Percentiles rank a stretch among this genome's conserved stretches.
These are phyloP conservation scores for Galerina marginata DNA, from an alignment of 768 basidiomycete genomes.

Conservation along the genomic window DNA sequence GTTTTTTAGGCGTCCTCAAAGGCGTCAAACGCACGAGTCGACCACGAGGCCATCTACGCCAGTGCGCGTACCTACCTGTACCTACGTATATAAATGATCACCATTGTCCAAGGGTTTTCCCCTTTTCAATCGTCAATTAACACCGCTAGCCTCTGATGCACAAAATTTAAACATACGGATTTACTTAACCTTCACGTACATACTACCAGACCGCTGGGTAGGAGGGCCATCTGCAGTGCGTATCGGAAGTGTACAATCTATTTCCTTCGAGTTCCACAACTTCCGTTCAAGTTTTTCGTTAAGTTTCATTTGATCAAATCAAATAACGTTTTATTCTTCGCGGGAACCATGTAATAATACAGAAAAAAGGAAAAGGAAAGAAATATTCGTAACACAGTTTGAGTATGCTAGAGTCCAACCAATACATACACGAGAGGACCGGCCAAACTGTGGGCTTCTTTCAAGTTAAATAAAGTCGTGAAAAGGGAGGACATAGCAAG, in stretches of 20 bases:
- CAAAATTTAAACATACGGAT: conserved; percentile 4
- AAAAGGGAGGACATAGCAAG: neutral
- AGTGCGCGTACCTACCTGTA: too few species aligned
- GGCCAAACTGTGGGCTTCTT: neutral
- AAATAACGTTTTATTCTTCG: neutral
- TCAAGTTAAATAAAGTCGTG: neutral
- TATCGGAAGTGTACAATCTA: neutral
- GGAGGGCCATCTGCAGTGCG: neutral
- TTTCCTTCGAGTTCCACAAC: neutral
- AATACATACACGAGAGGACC: neutral
- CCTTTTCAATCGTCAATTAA: neutral
- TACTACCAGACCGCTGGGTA: conserved; percentile 1
- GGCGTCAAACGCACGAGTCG: too few species aligned
- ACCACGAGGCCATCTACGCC: too few species aligned
- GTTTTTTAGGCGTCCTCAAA: too few species aligned
- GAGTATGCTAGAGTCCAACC: neutral
- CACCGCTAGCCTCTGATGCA: neutral
- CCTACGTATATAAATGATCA: too few species aligned
- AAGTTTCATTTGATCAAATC: neutral
- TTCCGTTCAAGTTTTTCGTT: neutral
- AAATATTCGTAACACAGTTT: neutral
- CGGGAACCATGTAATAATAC: neutral
- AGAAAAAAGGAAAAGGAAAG: neutral
- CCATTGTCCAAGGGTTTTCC: too few species aligned
- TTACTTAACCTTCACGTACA: conserved; percentile 1